Base-by-base conservation (phyloP, 371 early-diverging fungal genomes). In the Coemansia sp. region DNA sequence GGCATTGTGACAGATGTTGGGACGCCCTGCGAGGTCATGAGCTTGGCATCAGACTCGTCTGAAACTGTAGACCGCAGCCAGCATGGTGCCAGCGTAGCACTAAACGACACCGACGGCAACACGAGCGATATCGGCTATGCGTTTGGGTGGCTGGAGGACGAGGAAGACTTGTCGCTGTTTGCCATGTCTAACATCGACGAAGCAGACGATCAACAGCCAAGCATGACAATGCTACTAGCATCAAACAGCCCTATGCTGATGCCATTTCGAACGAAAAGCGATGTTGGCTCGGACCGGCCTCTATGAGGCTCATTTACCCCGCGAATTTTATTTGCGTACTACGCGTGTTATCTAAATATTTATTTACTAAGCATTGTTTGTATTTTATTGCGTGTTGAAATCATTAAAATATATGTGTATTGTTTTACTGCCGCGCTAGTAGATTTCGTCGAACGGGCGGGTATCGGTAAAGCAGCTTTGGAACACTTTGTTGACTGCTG, bases 361-460 rank as follows among this genome's bases (percentile, higher is more conserved):
- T 48, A 21, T 48, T n/a, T 48, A 21, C 21, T 18, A 52, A 24
- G 13, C 21, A 14, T 52, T 24, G 52, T 18, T 52, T 18, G n/a
- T n/a, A 45, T 45, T 45, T 45, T 45, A 16, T 45, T 45, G 45
- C n/a, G 45, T n/a, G n/a, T 45, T 16, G 27, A 50, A 29, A 61
- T 14, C 21, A 13, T 52, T 22, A 24, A 52, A 24, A 52, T 22
- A 52, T 52, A 21, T 21, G 53, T 52, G 26, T 26, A 59, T 27
- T 40, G 27, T 10, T 51, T 27, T 51, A 2, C 37, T 10, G 18
- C 5, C 34, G 13, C 39, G 34, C 59, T 83, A 90, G 67, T 92
- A 92, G 31, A 95, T 92, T 78, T 97, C 97, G 72, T 94, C 95
- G 80, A 95, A 95, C 0, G 97, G 97, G 37, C 90, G 86, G 5